These are phyloP conservation scores for Cryphonectria carpinicola DNA, from an alignment of 2,329 filamentous ascomycete species.

Conservation along the genomic window DNA sequence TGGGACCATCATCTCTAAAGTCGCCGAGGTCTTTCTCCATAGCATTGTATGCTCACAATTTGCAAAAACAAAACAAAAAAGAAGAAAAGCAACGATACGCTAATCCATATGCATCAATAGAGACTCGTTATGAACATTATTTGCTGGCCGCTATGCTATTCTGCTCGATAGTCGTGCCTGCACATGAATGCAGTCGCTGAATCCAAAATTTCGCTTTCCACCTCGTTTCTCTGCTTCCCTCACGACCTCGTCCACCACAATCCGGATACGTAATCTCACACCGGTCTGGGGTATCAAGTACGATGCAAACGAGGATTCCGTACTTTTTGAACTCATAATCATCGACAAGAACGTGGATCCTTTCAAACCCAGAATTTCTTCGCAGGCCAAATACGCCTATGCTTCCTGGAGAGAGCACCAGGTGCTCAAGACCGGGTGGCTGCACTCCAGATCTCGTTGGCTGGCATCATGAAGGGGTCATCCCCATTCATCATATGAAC, in stretches of 20 bases:
- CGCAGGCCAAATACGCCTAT: neutral
- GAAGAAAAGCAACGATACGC: neutral
- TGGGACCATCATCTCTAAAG: neutral
- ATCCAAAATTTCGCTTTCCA: neutral
- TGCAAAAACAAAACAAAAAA: neutral
- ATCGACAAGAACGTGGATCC: neutral
- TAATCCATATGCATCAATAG: neutral
- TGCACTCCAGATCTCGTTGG: neutral
- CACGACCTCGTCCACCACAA: neutral
- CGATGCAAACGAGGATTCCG: neutral
- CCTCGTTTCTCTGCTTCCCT: neutral
- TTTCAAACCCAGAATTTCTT: neutral
- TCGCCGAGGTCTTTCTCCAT: neutral
- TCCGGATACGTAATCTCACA: neutral
- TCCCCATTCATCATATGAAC: conserved; percentile 14
- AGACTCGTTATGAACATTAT: neutral
- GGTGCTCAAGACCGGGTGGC: neutral
- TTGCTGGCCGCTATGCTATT: neutral
- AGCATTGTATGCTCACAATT: neutral
- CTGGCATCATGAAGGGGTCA: neutral
- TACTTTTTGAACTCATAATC: neutral
- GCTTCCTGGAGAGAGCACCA: neutral
- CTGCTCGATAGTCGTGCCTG: neutral
- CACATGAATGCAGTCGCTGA: neutral
- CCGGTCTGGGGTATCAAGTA: conserved; percentile 18